phyloP scores from a whole-genome alignment of 2,329 filamentous ascomycete genomes.

The Penicillium rolfsii region DNA sequence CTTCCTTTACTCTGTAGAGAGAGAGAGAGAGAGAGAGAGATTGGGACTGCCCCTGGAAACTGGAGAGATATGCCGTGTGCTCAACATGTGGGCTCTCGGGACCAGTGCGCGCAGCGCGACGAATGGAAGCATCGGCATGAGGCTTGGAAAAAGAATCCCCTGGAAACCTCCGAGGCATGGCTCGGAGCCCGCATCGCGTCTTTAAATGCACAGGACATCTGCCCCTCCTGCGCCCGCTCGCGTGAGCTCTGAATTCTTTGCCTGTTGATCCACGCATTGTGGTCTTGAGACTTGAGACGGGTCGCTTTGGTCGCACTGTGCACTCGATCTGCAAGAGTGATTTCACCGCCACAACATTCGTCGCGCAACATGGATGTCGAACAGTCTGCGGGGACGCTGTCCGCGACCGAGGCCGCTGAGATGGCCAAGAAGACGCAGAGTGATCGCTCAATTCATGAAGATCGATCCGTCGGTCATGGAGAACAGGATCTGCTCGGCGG shows the following conservation, averaged over 20 bases:
- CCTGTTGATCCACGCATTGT: not conserved
- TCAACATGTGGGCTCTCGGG: not conserved
- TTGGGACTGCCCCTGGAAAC: not conserved
- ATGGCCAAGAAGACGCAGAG: constrained; percentile 5
- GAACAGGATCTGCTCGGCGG: constrained; percentile 22
- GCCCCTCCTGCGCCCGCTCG: not conserved
- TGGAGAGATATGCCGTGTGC: not conserved
- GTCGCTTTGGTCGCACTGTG: not conserved
- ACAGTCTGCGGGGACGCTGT: constrained; percentile 4
- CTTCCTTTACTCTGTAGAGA: too few species aligned
- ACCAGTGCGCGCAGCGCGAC: not conserved
- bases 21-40: not conserved
- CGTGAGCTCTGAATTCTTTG: not conserved
- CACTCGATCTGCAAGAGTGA: not conserved
- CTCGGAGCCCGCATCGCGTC: not conserved
- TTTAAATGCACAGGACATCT: not conserved
- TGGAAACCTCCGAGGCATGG: not conserved
- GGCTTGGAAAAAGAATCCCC: not conserved
- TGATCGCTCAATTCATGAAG: constrained; percentile 10
- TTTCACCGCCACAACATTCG: not conserved
- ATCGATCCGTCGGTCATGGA: constrained; percentile 23
- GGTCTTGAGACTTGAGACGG: not conserved
- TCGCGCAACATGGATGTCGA: constrained; percentile 15
- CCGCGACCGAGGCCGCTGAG: not conserved
- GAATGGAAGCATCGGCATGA: not conserved